Evolutionary conservation across 441 rosid genomes (phyloP), one percentile per base, ranked within the genome.

Genomic region (Arabidopsis hybrid): DNA sequence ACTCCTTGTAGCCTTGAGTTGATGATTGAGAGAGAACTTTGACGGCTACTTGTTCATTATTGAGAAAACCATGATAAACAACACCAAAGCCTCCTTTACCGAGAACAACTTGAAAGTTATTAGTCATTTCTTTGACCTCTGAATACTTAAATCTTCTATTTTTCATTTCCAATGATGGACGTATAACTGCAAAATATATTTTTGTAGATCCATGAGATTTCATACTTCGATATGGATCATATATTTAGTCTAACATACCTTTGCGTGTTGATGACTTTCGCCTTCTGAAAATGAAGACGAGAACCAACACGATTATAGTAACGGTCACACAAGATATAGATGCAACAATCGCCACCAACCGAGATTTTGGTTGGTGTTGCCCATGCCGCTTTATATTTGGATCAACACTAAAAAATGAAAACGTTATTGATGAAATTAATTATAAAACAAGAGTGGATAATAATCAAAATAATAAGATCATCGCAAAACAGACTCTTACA

Each of bases 21-120:
- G 87, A 86, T 39, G 71, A 49, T 31, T 72, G 72, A 36, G 85
- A 83, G 2, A 86, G 83, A 43, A 82, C 32, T 61, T 86, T 84
- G 0, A 86, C 86, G 0, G 86, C 85, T 11, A 84, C 87, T 79
- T 75, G 62, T 36, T 72, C 46, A 60, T 82, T 75, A 29, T 67
- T 65, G n/a, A 82, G 61, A 0, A 21, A 46, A n/a, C 88, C 89
- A 0, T 60, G 67, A 52, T 42, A 84, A 32, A 86, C 90, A 60
- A 73, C 69, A 36, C 82, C 90, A 5, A 83, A 85, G 3, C 87
- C 87, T 29, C 90, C 87, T 69, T 79, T 76, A 21, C 88, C 87
- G 18, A 86, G 73, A 8, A 47, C 76, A 12, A 9, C 72, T 67
- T 45, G 8, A n/a, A 83, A 83, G 49, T 85, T 75, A n/a, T 60